A percentile compares a stretch with the other conserved stretches of the same genome.
Evolutionary conservation across 441 rosid species (phyloP).

Genomic region (Populus hybrid): DNA sequence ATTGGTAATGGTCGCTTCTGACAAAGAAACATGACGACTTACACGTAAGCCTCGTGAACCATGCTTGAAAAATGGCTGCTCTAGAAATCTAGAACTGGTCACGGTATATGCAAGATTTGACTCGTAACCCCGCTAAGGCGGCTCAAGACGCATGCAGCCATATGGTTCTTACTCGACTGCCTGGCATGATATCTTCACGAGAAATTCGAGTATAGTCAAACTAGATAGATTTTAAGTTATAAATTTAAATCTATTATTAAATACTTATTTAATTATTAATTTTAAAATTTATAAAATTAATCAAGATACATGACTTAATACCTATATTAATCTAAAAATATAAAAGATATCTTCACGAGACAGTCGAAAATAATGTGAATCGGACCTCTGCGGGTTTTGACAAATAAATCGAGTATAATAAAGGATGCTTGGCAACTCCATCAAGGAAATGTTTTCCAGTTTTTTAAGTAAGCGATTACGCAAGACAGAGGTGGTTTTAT

Average conservation of each 20-base stretch:
- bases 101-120: not conserved
- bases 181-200: not conserved
- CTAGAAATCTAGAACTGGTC: not conserved
- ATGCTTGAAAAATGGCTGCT: not conserved
- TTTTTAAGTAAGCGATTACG: not conserved
- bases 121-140: conserved; percentile 12
- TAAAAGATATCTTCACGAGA: not conserved
- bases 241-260: no score
- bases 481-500: not conserved
- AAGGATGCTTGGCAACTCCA: not conserved
- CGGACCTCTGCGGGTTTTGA: not conserved
- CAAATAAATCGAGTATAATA: not conserved
- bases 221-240: no score
- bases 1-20: not conserved
- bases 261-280: no score
- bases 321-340: no score
- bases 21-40: not conserved
- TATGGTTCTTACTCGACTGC: not conserved
- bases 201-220: no score
- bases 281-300: no score
- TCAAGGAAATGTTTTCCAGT: not conserved
- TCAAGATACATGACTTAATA: no score
- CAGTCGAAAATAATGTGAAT: not conserved
- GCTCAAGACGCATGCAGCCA: conserved; percentile 6
- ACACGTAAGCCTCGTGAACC: not conserved